Evolutionary conservation across 108 stramenopile genomes (phyloP).

Genomic region (Ochromonas danica): DNA sequence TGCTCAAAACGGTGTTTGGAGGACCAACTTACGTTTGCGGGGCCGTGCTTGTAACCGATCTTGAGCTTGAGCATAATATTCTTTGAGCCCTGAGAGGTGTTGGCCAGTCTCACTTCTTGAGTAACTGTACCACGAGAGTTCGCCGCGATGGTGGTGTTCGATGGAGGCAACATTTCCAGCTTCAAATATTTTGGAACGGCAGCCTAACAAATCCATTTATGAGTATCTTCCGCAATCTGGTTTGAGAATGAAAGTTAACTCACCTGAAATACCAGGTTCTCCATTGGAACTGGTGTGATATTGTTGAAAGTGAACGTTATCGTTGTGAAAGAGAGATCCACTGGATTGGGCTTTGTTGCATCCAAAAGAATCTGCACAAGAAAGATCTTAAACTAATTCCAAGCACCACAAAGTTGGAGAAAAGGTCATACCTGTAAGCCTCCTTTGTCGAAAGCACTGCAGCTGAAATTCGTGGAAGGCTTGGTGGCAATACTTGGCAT

Average conservation of each 20-base stretch:
- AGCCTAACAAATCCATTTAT: conserved; percentile 79
- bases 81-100: conserved; percentile 82
- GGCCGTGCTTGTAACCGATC: conserved; percentile 86
- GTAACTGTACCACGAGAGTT: conserved; percentile 70
- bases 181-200: conserved; percentile 96
- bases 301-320: not conserved
- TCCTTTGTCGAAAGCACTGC: not conserved
- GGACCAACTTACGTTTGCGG: no score
- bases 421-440: not conserved
- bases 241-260: conserved; percentile 67
- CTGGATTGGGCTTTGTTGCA: conserved; percentile 1
- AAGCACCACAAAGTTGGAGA: not conserved
- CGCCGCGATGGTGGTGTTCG: conserved; percentile 73
- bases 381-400: not conserved
- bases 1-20: no score
- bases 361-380: not conserved
- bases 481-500: not conserved
- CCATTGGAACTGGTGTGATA: not conserved
- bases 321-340: not conserved
- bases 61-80: conserved; percentile 92
- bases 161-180: conserved; percentile 91
- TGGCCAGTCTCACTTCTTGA: conserved; percentile 82
- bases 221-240: conserved; percentile 67
- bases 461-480: not conserved
- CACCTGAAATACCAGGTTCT: conserved; percentile 41